A percentile compares a stretch with the other conserved stretches of the same genome.
phyloP scores from a whole-genome alignment of 2,329 filamentous ascomycete species.

The Bipolaris victoriae region DNA sequence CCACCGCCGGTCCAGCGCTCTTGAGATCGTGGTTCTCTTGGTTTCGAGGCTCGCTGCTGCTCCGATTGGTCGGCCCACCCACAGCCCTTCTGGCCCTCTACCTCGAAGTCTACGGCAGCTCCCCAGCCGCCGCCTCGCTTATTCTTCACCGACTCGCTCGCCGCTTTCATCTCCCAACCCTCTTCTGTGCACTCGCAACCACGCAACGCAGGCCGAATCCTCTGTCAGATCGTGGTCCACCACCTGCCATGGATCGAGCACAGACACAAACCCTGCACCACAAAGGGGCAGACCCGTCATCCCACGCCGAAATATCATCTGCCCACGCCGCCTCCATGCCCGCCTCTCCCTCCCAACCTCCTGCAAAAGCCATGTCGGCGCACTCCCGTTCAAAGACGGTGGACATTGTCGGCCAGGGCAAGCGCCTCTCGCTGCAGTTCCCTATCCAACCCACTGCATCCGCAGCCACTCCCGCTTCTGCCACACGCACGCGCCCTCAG shows the following conservation, averaged over 20 bases:
- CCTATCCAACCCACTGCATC: constrained; percentile 52
- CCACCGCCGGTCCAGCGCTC: constrained; percentile 29
- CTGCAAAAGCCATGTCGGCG: constrained; percentile 27
- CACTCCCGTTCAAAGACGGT: constrained; percentile 45
- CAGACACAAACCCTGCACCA: constrained; percentile 38
- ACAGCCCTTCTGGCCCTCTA: constrained; percentile 38
- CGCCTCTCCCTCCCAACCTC: constrained; percentile 19
- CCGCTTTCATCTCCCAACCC: constrained; percentile 34
- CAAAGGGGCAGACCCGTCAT: constrained; percentile 29
- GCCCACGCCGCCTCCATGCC: constrained; percentile 19
- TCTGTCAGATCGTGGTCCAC: constrained; percentile 26
- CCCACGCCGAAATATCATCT: constrained; percentile 18
- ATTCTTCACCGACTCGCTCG: constrained; percentile 45
- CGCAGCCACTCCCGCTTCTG: constrained; percentile 37
- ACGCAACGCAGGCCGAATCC: constrained; percentile 31
- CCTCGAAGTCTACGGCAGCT: constrained; percentile 39
- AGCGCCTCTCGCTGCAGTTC: constrained; percentile 58
- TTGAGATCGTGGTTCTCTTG: constrained; percentile 41
- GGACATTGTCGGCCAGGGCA: constrained; percentile 47
- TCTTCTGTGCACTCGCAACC: constrained; percentile 31
- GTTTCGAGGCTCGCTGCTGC: constrained; percentile 31
- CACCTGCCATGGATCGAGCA: constrained; percentile 40
- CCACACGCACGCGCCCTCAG: constrained; percentile 46
- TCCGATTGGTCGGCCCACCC: constrained; percentile 37
- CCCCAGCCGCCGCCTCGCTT: constrained; percentile 39